Base-by-base conservation (phyloP, 2,329 filamentous ascomycete genomes). In the Xylariaceae sp. region DNA sequence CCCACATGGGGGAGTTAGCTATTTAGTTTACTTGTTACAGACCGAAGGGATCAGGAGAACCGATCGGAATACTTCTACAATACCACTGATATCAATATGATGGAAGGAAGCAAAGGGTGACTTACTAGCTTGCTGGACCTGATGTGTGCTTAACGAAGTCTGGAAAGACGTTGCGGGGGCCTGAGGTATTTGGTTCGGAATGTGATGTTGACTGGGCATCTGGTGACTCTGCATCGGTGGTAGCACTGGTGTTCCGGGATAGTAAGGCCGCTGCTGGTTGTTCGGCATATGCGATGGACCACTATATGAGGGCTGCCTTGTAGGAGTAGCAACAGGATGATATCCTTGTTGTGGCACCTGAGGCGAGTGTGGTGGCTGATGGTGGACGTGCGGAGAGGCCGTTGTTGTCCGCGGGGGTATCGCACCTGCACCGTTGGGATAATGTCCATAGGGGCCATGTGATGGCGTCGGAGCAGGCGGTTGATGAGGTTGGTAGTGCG, bases 81-180 rank as follows among this genome's bases (percentile, higher is more conserved):
- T 18, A 39, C 39, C 2, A 30, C 23, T 34, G 50, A 34, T 5
- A 50, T 23, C 44, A 45, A 37, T 18, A 10, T 18, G 47, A 9
- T 23, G 9, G 17, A 15, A 15, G 39, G 34, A 50, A 57, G 23
- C 34, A 30, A 56, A 17, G 42, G 45, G 49, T 18, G 59, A 53
- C 61, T 55, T 59, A 64, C 62, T 73, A 3, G 70, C 70, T 60
- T 72, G 71, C 55, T 72, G 67, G 4, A 72, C 67, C 58, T 73
- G 71, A 18, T 68, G 65, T 34, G 70, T 63, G 39, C 65, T 68
- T 7, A 73, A 60, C 39, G 71, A 72, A 3, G 70, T 71, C 18
- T 71, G 69, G 55, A 72, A 72, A 17, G 62, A 53, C n/a, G 59
- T 58, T n/a, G 58, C 58, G 15, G 59, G 23, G n/a, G 47, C 48